Base-by-base conservation (phyloP, 441 rosid species). In the Bruguiera hainesii region DNA sequence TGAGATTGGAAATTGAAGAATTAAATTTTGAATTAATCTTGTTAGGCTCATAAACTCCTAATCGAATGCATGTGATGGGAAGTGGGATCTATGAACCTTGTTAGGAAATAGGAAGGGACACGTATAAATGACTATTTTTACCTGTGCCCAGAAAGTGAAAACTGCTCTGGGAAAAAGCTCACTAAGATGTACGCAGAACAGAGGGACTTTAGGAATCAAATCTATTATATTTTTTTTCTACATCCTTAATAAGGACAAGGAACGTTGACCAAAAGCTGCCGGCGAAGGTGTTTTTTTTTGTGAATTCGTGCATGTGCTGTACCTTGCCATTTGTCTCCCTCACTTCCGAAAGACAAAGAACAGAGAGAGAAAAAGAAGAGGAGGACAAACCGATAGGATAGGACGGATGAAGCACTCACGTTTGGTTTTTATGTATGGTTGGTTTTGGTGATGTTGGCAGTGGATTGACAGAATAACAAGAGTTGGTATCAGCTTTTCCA, bases 401-500 rank as follows among this genome's bases (percentile, higher is more conserved):
- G 56, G 56, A 29, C 23, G 57, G 60, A 39, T 19, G 61, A 33
- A 16, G 61, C 19, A 29, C 64, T 60, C 10, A 78, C 68, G 73
- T 65, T 60, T 76, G 81, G 71, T 74, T 20, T 31, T 75, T 70
- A 56, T 56, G 78, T 30, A 55, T 37, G 21, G 78, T 61, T 49
- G 71, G 18, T 48, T 46, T 67, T 48, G 76, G 60, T 69, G 80
- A 65, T 19, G 65, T 7, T 61, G 56, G 57, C 15, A 28, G 64
- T 71, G 70, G 70, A 52, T 68, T 71, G 67, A 77, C 64, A 66
- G 77, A 66, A 66, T 63, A 39, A 64, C 74, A 57, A 64, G 68
- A 60, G 63, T 69, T 46, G 65, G 61, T n/a, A 65, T 78, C 79
- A 71, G 82, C 50, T 61, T 80, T 79, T 75, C 69, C 80, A 49